Conservation (phyloP, 371 early-diverging fungal genomes). For the Sporodiniella umbellata region DNA sequence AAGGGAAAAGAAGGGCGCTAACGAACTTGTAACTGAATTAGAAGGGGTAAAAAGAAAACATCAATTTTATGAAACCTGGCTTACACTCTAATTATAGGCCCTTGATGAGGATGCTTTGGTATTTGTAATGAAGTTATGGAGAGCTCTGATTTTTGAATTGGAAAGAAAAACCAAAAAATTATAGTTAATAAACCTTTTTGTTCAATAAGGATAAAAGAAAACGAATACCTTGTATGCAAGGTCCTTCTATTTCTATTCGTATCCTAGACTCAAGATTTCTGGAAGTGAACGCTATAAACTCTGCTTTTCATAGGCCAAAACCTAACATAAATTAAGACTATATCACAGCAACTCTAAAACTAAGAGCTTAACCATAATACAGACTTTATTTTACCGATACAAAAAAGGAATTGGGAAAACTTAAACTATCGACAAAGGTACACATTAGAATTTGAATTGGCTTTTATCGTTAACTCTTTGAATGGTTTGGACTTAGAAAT, state of each 20-base stretch:
- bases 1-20: conserved; percentile 44
- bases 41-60: conserved; percentile 43
- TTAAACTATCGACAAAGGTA: no score
- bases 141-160: conserved; percentile 82
- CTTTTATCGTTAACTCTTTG: no score
- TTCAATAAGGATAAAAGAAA: background rate
- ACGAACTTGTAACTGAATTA: conserved; percentile 65
- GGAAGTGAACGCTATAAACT: no score
- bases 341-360: no score
- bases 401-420: no score
- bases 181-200: conserved; percentile 7
- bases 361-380: no score
- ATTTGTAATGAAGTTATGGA: conserved; percentile 83
- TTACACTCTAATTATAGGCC: conserved; percentile 42
- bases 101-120: conserved; percentile 79
- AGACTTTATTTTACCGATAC: no score
- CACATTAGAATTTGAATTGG: no score
- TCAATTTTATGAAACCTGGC: background rate
- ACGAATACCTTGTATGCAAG: background rate
- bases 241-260: background rate
- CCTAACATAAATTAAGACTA: no score
- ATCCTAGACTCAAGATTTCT: no score
- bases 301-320: no score
- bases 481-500: no score
- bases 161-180: conserved; percentile 52